Evolutionary conservation across 2,329 filamentous ascomycete species (phyloP), one percentile per base, ranked within the genome.

Genomic region (Penicillium hesseltinei): DNA sequence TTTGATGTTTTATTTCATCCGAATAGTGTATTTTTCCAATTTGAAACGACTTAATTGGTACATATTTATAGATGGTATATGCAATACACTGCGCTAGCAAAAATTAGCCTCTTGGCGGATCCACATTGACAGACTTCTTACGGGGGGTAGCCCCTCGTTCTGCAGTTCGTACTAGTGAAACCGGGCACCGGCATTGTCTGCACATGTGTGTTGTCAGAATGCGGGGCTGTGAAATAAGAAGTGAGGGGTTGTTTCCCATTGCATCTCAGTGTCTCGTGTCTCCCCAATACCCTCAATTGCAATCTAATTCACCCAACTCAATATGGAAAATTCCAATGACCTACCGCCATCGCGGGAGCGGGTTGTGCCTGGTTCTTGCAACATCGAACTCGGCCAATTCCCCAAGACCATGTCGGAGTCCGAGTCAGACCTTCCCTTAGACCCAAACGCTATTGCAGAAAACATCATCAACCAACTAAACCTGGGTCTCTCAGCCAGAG

Each of bases 291-390:
- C 13, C 21, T 9, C 19, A 21, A 21, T 15, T 23, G 21, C 33
- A 38, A 21, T 4, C 2, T 4, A 47, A n/a, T 4, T 5, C 21
- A 47, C 15, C 6, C 8, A 40, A 27, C 11, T 8, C 29, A 51
- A 21, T 15, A 56, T 52, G 54, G n/a, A 17, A 29, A 29, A 10
- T 2, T 4, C 25, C 25, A 38, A 21, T 33, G 31, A 45, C 2
- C 2, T 27, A 19, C 5, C 19, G 6, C 64, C 62, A 6, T 80
- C 79, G 1, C 73, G 73, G 58, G 70, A 80, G 44, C 75, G 79
- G 21, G 70, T 77, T 42, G 76, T 77, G 64, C 78, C 81, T 0
- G 85, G 84, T 51, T 87, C 84, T 0, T 69, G 81, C 68, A 85
- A 86, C 65, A 76, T 78, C 21, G 72, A 77, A 1, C 59, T 80